Base-by-base conservation (phyloP, 257 asterid species). In the Dorcoceras hygrometricum region DNA sequence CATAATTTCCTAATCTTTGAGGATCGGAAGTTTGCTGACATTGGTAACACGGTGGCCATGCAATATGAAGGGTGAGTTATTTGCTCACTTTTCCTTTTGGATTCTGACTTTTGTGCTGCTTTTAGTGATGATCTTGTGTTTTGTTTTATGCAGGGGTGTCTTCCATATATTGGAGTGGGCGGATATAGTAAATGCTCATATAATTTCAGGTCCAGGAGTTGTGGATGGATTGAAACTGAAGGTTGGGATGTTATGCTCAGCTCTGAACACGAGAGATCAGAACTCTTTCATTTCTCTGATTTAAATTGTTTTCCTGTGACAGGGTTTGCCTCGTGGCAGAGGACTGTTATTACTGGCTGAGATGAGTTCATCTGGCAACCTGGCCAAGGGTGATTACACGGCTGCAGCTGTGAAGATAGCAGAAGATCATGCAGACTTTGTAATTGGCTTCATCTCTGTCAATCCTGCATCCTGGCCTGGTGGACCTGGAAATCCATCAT, bases 11-110 rank as follows among this genome's bases (percentile, higher is more conserved):
- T 90, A 65, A 86, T 93, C 75, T 93, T 93, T 28, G 99, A 93
- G 78, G 99, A 90, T 73, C 89, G 97, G 39, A 93, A 93, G 75
- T 94, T 94, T 76, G 97, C 99, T 73, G 99, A 94, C 83, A 94
- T 94, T 81, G 99, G 99, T 63, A 94, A 90, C 84, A 94, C 96
- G 3, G 99, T 90, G 74, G 84, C 95, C 68, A 94, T 94, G 97
- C 99, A 94, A 80, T 91, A 91, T 75, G 99, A 81, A 79, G 87
- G 96, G 99, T 90, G 77, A 77, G 86, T 57, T 36, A 22, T 29
- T 70, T 69, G 55, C 67, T 66, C 71, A 57, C 51, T 71, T 57
- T 75, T 20, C 39, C 22, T 31, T 48, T 64, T 62, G 14, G 26
- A 1, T 9, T 19, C 27, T 69, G 22, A 8, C 48, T 46, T 51